Evolutionary conservation across 177 flowering plant genomes (phyloP).

Genomic region (Vitis hybrid): DNA sequence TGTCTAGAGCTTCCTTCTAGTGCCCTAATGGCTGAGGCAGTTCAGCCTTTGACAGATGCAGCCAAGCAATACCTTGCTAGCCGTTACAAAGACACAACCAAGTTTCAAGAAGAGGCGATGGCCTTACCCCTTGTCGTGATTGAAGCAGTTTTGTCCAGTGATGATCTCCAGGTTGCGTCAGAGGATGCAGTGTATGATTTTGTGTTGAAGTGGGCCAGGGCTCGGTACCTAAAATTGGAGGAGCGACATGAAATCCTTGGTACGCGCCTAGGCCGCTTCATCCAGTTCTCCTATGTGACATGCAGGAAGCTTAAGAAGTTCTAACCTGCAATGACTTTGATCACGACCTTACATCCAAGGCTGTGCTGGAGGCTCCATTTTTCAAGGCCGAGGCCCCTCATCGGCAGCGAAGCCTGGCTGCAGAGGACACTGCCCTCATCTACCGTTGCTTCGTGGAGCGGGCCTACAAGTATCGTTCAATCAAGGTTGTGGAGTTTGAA

Average conservation of each 20-base stretch:
- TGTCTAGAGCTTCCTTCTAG: too few species aligned
- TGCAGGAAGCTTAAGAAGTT: conserved; percentile 81
- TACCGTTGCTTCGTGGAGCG: conserved; percentile 75
- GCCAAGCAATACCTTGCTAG: conserved; percentile 86
- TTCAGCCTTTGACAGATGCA: conserved; percentile 87
- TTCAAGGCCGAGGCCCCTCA: conserved; percentile 91
- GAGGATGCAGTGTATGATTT: conserved; percentile 93
- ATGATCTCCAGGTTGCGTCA: conserved; percentile 87
- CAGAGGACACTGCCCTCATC: conserved; percentile 55
- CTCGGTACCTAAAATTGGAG: conserved; percentile 62
- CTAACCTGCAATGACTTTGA: conserved; percentile 78
- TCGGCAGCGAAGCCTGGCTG: conserved; percentile 63
- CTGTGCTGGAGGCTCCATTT: conserved; percentile 84
- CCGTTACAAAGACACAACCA: conserved; percentile 79
- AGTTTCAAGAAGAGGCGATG: conserved; percentile 87
- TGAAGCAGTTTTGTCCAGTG: conserved; percentile 81
- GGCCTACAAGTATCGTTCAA: conserved; percentile 92
- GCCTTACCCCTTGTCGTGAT: conserved; percentile 78
- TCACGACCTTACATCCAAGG: conserved; percentile 66
- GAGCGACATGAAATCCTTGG: conserved; percentile 76
- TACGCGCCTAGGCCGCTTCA: conserved; percentile 54
- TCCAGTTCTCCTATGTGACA: conserved; percentile 88
- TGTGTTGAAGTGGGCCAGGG: conserved; percentile 80
- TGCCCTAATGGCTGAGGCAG: conserved; percentile 77
- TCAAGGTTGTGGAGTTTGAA: conserved; percentile 80